A percentile compares a stretch with the other conserved stretches of the same genome.
Evolutionary conservation across 441 rosid species (phyloP).

Genomic region (Bocquillonia castaneifolia): DNA sequence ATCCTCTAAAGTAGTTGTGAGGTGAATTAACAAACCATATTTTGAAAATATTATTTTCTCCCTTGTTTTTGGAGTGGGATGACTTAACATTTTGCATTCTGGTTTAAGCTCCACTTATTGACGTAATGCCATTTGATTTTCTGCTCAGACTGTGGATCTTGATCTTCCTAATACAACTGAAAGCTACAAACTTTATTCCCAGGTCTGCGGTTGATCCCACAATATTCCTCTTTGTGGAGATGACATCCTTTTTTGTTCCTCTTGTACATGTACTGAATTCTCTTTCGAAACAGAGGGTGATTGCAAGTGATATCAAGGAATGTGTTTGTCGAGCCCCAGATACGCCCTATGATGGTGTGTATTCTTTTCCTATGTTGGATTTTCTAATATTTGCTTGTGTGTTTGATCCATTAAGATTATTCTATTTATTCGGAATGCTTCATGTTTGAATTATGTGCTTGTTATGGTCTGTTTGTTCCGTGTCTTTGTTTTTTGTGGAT

Average conservation of each 20-base stretch:
- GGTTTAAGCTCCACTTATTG: slow-evolving; percentile 4
- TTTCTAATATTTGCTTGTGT: slow-evolving; percentile 9
- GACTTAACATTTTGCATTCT: slow-evolving; percentile 1
- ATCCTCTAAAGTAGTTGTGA: not conserved
- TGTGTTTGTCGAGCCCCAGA: slow-evolving; percentile 96
- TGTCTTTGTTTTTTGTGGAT: not conserved
- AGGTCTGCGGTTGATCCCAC: slow-evolving; percentile 46
- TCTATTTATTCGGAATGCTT: not conserved
- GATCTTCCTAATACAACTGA: slow-evolving; percentile 82
- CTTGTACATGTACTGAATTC: slow-evolving; percentile 9
- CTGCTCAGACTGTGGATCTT: slow-evolving; percentile 61
- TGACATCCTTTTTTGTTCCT: slow-evolving; percentile 4
- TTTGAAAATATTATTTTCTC: not conserved
- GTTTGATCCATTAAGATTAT: not conserved
- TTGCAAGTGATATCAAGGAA: slow-evolving; percentile 97
- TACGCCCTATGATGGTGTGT: slow-evolving; percentile 94
- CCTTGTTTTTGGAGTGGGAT: not conserved
- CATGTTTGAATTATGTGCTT: not conserved
- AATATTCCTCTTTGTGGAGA: slow-evolving; percentile 12
- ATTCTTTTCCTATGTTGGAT: slow-evolving; percentile 14
- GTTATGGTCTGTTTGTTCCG: not conserved
- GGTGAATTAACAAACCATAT: not conserved
- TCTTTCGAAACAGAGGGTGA: slow-evolving; percentile 62
- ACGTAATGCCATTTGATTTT: slow-evolving; percentile 14
- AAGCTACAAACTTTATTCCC: slow-evolving; percentile 86